phyloP scores from a whole-genome alignment of 768 basidiomycete genomes.

The Leccinum incarnatum region DNA sequence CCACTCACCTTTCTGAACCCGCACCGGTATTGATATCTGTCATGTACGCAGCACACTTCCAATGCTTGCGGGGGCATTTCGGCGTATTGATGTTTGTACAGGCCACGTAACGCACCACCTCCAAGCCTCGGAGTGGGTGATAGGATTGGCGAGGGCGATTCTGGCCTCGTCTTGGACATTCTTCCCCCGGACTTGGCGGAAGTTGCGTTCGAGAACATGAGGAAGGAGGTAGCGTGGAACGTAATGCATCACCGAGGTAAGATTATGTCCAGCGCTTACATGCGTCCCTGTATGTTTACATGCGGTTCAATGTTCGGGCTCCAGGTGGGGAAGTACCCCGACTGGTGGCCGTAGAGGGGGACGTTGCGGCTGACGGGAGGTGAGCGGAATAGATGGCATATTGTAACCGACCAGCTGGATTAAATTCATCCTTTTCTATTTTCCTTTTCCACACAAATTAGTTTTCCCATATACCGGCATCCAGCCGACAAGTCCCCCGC shows the following conservation, averaged over 20 bases:
- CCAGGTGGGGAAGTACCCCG: constrained; percentile 73
- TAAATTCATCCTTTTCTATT: background rate
- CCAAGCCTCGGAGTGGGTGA: constrained; percentile 36
- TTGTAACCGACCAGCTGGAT: constrained; percentile 9
- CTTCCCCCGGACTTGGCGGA: constrained; percentile 56
- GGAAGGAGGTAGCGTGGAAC: constrained; percentile 67
- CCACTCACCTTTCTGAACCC: background rate
- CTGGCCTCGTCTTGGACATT: constrained; percentile 54
- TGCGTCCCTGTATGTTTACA: background rate
- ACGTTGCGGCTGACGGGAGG: constrained; percentile 51
- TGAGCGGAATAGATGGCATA: constrained; percentile 21
- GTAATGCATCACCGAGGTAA: constrained; percentile 72
- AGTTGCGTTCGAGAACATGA: constrained; percentile 55
- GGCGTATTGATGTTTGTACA: constrained; percentile 8
- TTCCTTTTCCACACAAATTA: constrained; percentile 21
- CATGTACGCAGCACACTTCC: constrained; percentile 17
- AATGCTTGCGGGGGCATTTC: constrained; percentile 1
- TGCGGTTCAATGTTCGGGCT: constrained; percentile 4
- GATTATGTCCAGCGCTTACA: constrained; percentile 10
- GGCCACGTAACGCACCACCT: constrained; percentile 21
- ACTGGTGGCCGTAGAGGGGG: constrained; percentile 60
- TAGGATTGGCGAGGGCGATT: constrained; percentile 65
- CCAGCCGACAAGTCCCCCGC: constrained; percentile 78
- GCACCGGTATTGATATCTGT: background rate
- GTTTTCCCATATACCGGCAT: constrained; percentile 79